Conservation (phyloP, 2,329 filamentous ascomycete genomes). For the Byssochlamys sp. region DNA sequence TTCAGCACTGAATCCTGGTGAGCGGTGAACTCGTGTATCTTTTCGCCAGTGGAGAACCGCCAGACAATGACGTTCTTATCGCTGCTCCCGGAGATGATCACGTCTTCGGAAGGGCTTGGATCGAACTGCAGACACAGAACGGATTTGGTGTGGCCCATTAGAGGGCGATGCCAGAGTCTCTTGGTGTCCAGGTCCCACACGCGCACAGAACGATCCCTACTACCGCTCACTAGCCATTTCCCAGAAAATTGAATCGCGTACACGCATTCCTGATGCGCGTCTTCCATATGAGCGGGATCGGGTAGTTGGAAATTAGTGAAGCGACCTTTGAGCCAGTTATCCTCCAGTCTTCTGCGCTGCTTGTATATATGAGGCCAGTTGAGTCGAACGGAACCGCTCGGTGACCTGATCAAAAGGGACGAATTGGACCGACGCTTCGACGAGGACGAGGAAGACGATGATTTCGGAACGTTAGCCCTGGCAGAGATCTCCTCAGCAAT, state of each 20-base stretch:
- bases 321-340: slow-evolving; percentile 79
- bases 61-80: slow-evolving; percentile 85
- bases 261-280: slow-evolving; percentile 84
- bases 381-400: slow-evolving; percentile 44
- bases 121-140: slow-evolving; percentile 95
- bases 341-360: slow-evolving; percentile 72
- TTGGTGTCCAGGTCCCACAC: slow-evolving; percentile 83
- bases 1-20: slow-evolving; percentile 89
- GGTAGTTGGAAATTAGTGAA: slow-evolving; percentile 84
- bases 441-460: neutral
- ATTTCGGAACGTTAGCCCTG: neutral
- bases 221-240: slow-evolving; percentile 83
- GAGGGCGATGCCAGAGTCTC: slow-evolving; percentile 62
- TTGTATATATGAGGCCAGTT: slow-evolving; percentile 94
- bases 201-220: slow-evolving; percentile 74
- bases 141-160: slow-evolving; percentile 70
- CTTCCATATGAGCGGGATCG: slow-evolving; percentile 66
- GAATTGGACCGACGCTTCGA: slow-evolving; percentile 8
- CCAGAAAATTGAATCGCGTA: slow-evolving; percentile 86
- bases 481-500: slow-evolving; percentile 10
- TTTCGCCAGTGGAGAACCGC: slow-evolving; percentile 82
- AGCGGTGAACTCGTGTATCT: slow-evolving; percentile 68
- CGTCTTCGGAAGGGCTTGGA: slow-evolving; percentile 70
- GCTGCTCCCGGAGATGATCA: slow-evolving; percentile 91
- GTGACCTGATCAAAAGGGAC: slow-evolving; percentile 22